Conservation (phyloP, 1,284 basidiomycete genomes). For the Cutaneotrichosporon sp. region DNA sequence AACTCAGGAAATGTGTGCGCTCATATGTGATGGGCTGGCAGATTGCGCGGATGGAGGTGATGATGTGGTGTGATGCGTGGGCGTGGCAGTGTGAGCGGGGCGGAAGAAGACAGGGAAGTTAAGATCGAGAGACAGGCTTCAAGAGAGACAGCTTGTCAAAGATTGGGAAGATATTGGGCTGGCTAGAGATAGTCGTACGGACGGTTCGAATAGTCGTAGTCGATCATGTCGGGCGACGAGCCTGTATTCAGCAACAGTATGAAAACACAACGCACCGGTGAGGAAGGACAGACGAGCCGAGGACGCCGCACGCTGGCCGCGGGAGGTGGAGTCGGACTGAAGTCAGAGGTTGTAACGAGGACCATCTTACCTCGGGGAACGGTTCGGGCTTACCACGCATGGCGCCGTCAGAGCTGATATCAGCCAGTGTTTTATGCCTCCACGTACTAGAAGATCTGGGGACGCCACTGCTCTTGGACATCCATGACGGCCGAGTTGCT, state of each 20-base stretch:
- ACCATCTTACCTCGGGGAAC: not conserved
- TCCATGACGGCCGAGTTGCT: constrained; percentile 52
- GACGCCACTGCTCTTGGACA: constrained; percentile 48
- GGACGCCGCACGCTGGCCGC: constrained; percentile 9
- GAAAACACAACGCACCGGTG: not conserved
- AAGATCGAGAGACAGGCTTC: constrained; percentile 3
- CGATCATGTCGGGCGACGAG: not conserved
- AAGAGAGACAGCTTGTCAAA: constrained; percentile 4
- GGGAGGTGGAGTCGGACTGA: constrained; percentile 20
- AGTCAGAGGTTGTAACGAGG: not conserved
- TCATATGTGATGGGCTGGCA: not conserved
- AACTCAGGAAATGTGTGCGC: not conserved
- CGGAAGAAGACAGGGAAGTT: not conserved
- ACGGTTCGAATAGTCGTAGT: constrained; percentile 16
- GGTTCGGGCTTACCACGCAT: constrained; percentile 36
- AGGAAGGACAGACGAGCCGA: constrained; percentile 18
- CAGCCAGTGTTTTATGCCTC: not conserved
- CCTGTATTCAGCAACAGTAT: constrained; percentile 3
- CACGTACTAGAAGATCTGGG: constrained; percentile 49
- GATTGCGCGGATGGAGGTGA: not conserved
- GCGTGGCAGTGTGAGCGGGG: not conserved
- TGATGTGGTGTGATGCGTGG: not conserved
- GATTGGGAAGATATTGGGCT: not conserved
- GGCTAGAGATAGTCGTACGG: constrained; percentile 9
- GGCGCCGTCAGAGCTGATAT: constrained; percentile 37